Percentiles rank a stretch among this genome's conserved stretches.
Conservation (phyloP, 768 basidiomycete genomes). For the Calocybe indica region DNA sequence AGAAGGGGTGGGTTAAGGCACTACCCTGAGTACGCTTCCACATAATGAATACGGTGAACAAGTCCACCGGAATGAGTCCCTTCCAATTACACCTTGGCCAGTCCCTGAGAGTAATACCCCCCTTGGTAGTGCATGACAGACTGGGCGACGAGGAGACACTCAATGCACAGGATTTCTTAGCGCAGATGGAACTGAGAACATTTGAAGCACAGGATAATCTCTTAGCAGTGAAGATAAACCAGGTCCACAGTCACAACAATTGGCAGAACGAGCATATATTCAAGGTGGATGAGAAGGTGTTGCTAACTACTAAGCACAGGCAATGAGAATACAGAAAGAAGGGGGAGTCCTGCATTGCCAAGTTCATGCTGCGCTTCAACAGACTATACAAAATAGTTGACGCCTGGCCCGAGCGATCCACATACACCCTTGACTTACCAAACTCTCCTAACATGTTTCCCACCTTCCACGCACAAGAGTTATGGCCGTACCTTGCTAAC, state of each 20-base stretch:
- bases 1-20: constrained; percentile 32
- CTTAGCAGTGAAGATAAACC: constrained; percentile 15
- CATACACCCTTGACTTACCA: constrained; percentile 24
- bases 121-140: constrained; percentile 2
- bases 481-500: constrained; percentile 21
- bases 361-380: constrained; percentile 36
- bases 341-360: constrained; percentile 25
- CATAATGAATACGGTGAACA: constrained; percentile 27
- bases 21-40: constrained; percentile 23
- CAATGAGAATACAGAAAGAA: constrained; percentile 21
- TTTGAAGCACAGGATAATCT: constrained; percentile 27
- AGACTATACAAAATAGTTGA: constrained; percentile 15
- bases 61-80: constrained; percentile 22
- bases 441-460: constrained; percentile 17
- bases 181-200: constrained; percentile 8
- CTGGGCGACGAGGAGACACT: background rate
- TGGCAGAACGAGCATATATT: constrained; percentile 15
- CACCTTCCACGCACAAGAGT: constrained; percentile 26
- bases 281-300: constrained; percentile 26
- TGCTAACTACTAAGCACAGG: constrained; percentile 27
- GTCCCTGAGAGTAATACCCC: constrained; percentile 20
- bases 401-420: constrained; percentile 10
- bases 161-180: background rate
- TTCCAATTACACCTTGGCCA: constrained; percentile 22
- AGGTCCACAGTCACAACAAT: constrained; percentile 25